A percentile compares a stretch with the other conserved stretches of the same genome.
phyloP scores from a whole-genome alignment of 352 stramenopile genomes.

The Pythium vanterpoolii region DNA sequence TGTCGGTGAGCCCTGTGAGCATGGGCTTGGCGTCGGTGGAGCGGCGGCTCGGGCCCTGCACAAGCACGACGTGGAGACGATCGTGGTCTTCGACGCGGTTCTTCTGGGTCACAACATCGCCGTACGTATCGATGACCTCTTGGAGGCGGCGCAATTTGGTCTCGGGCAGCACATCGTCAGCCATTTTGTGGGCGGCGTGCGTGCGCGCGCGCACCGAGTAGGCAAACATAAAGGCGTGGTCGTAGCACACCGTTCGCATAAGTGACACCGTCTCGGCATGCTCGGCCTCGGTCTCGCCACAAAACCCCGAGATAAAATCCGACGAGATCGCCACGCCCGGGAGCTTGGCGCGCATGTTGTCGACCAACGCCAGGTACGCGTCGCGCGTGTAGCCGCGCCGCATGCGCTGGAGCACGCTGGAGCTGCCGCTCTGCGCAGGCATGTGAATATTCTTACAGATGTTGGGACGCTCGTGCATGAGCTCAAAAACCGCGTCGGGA shows the following conservation, averaged over 20 bases:
- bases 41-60: slow-evolving; percentile 91
- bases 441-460: slow-evolving; percentile 98
- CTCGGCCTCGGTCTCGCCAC: slow-evolving; percentile 97
- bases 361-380: slow-evolving; percentile 95
- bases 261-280: slow-evolving; percentile 92
- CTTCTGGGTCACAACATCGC: slow-evolving; percentile 87
- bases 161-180: slow-evolving; percentile 94
- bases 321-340: slow-evolving; percentile 88
- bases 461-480: slow-evolving; percentile 91
- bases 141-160: slow-evolving; percentile 94
- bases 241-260: slow-evolving; percentile 88
- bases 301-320: slow-evolving; percentile 99
- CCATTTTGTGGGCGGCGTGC: slow-evolving; percentile 92
- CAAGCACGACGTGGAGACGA: slow-evolving; percentile 93
- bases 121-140: slow-evolving; percentile 96
- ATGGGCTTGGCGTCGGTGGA: slow-evolving; percentile 69
- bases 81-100: slow-evolving; percentile 91
- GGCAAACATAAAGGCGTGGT: slow-evolving; percentile 99
- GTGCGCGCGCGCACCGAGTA: slow-evolving; percentile 97
- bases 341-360: slow-evolving; percentile 86
- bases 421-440: slow-evolving; percentile 96
- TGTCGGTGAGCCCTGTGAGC: slow-evolving; percentile 85
- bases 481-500: slow-evolving; percentile 89
- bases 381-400: slow-evolving; percentile 95
- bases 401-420: slow-evolving; percentile 89